Base-by-base conservation (phyloP, 768 basidiomycete species). In the Amanita pallidorosea region DNA sequence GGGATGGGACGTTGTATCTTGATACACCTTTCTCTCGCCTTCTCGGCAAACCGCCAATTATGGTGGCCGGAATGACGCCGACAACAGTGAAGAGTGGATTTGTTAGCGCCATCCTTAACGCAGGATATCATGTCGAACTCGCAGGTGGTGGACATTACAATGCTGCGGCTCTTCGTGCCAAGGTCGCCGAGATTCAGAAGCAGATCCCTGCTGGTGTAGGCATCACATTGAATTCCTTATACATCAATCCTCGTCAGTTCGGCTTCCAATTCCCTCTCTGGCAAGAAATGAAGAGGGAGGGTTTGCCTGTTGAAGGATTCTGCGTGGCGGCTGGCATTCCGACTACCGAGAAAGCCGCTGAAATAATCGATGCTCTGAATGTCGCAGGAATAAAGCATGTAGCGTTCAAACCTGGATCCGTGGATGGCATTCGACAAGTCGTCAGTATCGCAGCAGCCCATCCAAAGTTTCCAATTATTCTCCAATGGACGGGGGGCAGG, bases 1-100 rank as follows among this genome's bases (percentile, higher is more conserved):
- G 89, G 57, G 92, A 98, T 67, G 96, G 96, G 33, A 83, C 79
- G 54, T 71, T 98, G 48, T 85, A 94, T 65, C 76, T 99, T 59
- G 93, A 99, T 66, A 97, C 95, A 0, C 87, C 92, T 4, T 95
- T 97, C 77, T 95, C 95, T 45, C 88, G 96, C 53, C 78, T 99
- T 40, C 68, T 99, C 38, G 91, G 92, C 59, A 99, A 98, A 70
- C 83, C 96, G 3, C 96, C 96, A 31, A 86, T 99, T 67, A 98
- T 98, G 96, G 93, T 99, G 35, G 95, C 94, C 45, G 96, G 96
- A 53, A 98, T 99, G 96, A 99, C 96, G 0, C 96, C 96, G 0
- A 86, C 86, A 1, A 99, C 96, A 29, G 96, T 99, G 56, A 85
- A 94, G 64, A 85, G 85, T 29, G 93, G 93, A 15, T 95, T 98